Percentiles rank a stretch among this genome's conserved stretches.
Evolutionary conservation across 2,329 filamentous ascomycete species (phyloP).

Genomic region (Phyllosticta citriasiana): DNA sequence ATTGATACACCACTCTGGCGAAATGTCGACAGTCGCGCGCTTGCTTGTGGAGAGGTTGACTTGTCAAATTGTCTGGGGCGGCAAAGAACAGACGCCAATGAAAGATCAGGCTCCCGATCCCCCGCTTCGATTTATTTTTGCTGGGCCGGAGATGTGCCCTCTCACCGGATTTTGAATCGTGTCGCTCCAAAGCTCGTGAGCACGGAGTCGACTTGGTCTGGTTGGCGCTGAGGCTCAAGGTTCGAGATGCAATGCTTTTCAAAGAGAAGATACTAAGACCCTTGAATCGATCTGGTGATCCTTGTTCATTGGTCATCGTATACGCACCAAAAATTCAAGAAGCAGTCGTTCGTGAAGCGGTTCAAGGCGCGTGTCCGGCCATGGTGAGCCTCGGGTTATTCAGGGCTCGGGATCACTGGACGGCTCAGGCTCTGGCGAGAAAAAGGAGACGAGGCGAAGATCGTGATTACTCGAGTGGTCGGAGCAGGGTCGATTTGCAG

Average conservation of each 20-base stretch:
- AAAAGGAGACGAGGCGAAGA: not conserved
- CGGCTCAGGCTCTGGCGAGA: not conserved
- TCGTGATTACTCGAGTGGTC: not conserved
- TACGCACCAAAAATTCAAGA: not conserved
- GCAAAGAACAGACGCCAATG: not conserved
- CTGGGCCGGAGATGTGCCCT: not conserved
- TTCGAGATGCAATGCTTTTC: not conserved
- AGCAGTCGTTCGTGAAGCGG: not conserved
- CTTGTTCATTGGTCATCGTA: not conserved
- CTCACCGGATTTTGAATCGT: not conserved
- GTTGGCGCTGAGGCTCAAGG: not conserved
- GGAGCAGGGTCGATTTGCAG: not conserved
- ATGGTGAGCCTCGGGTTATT: not conserved
- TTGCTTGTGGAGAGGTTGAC: not conserved
- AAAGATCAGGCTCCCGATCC: not conserved
- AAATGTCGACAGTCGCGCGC: not conserved
- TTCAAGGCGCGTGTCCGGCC: not conserved
- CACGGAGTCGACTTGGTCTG: not conserved
- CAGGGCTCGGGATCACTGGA: not conserved
- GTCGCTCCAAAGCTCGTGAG: not conserved
- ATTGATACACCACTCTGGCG: not conserved
- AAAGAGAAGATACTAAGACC: not conserved
- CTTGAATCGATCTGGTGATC: not conserved
- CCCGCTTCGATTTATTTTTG: not conserved
- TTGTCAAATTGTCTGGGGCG: not conserved